These are phyloP conservation scores for Cucumis cinereus DNA, from an alignment of 306 rosid genomes.

Conservation along the genomic window DNA sequence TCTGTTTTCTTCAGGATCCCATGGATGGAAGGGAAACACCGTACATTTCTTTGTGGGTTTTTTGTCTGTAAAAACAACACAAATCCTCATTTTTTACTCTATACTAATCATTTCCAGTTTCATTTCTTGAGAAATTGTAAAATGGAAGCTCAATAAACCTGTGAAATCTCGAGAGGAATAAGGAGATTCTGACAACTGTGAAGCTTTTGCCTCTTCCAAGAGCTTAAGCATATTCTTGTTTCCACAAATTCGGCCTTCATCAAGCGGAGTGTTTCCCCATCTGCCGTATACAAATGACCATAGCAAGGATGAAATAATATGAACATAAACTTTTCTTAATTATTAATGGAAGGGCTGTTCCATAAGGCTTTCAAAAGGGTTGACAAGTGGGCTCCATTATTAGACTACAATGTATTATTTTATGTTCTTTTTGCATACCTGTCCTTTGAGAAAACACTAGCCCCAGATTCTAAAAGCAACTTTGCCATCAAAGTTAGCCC, in stretches of 20 bases:
- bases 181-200: conserved; percentile 45
- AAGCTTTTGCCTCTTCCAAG: conserved; percentile 64
- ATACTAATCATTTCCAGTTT: background rate
- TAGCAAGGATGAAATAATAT: background rate
- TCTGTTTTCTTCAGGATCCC: conserved; percentile 56
- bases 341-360: background rate
- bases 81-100: background rate
- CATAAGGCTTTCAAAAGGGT: background rate
- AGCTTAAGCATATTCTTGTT: conserved; percentile 64
- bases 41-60: conserved; percentile 63
- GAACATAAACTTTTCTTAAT: background rate
- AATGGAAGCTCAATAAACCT: conserved; percentile 27
- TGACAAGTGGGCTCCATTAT: background rate
- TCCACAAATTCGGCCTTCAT: conserved; percentile 74
- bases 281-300: conserved; percentile 21
- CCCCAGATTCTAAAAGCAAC: conserved; percentile 68
- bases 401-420: background rate
- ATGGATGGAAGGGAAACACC: conserved; percentile 74
- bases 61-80: conserved; percentile 33
- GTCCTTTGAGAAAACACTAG: conserved; percentile 75
- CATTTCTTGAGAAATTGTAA: background rate
- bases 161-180: conserved; percentile 25
- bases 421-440: conserved; percentile 28
- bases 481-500: conserved; percentile 77
- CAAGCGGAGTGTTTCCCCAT: conserved; percentile 94